Percentiles rank a stretch among this genome's conserved stretches.
phyloP scores from a whole-genome alignment of 169 alveolate genomes.

The Babesia bigemina region DNA sequence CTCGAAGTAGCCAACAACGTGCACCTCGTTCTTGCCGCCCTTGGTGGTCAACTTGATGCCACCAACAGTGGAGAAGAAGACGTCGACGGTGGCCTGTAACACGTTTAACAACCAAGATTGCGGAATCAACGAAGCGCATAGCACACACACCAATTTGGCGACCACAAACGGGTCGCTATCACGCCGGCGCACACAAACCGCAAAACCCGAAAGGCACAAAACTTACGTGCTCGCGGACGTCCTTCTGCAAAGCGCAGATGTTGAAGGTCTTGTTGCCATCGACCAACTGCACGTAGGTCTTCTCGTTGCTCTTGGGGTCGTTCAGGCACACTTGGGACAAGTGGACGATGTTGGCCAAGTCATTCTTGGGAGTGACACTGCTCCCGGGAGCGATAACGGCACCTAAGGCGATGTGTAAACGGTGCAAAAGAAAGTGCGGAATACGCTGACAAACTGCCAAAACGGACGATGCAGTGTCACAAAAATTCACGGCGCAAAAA shows the following conservation, averaged over 20 bases:
- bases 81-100: constrained; percentile 78
- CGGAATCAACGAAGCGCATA: neutral
- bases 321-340: constrained; percentile 86
- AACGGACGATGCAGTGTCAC: neutral
- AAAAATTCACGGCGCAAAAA: neutral
- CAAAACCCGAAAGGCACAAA: neutral
- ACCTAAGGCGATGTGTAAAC: constrained; percentile 12
- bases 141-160: neutral
- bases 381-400: constrained; percentile 72
- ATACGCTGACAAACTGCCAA: neutral
- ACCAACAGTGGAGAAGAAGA: constrained; percentile 83
- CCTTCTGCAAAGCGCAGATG: constrained; percentile 86
- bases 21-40: constrained; percentile 89
- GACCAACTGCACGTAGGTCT: constrained; percentile 84
- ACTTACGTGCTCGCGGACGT: constrained; percentile 79
- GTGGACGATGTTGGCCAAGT: constrained; percentile 76
- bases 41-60: constrained; percentile 80
- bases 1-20: constrained; percentile 87
- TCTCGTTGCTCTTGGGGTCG: constrained; percentile 84
- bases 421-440: neutral
- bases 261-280: constrained; percentile 82
- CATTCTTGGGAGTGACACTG: constrained; percentile 66
- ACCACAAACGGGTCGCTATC: neutral
- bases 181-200: neutral
- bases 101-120: neutral